These are phyloP conservation scores for Colletotrichum simmondsii DNA, from an alignment of 2,329 filamentous ascomycete species.

Conservation along the genomic window DNA sequence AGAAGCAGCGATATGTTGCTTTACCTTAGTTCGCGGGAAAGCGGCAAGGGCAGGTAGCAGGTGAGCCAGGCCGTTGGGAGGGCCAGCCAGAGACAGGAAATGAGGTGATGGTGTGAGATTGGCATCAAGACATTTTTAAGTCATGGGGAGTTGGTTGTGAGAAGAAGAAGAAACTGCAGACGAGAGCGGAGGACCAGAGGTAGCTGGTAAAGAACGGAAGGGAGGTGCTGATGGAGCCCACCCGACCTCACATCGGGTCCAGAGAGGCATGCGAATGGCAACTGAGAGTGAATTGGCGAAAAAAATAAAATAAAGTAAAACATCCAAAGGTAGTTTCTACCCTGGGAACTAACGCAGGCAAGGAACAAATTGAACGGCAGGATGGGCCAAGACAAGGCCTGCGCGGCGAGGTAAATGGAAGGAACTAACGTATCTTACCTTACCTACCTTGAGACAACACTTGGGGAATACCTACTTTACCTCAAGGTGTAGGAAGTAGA, in stretches of 20 bases:
- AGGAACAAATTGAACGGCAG: neutral
- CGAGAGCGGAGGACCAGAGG: neutral
- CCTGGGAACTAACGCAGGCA: neutral
- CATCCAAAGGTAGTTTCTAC: neutral
- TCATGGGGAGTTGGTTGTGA: slow-evolving; percentile 20
- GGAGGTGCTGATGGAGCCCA: slow-evolving; percentile 28
- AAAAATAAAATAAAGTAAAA: neutral
- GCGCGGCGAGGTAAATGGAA: neutral
- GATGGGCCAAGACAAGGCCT: neutral
- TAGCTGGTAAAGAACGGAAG: slow-evolving; percentile 25
- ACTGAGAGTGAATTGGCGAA: neutral
- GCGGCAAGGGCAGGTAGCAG: slow-evolving; percentile 21
- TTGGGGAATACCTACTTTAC: neutral
- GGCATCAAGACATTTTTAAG: slow-evolving; percentile 31
- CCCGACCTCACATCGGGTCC: neutral
- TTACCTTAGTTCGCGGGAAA: slow-evolving; percentile 9
- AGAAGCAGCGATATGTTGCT: neutral
- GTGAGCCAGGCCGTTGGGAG: slow-evolving; percentile 29
- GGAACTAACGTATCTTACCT: neutral
- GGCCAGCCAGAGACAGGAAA: neutral
- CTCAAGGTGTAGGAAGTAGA: neutral
- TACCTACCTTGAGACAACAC: neutral
- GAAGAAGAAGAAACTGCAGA: slow-evolving; percentile 24
- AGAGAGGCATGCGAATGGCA: neutral
- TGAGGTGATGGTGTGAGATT: slow-evolving; percentile 14